Evolutionary conservation across 345 rosid species (phyloP).

Genomic region (Melastoma malabathricum): DNA sequence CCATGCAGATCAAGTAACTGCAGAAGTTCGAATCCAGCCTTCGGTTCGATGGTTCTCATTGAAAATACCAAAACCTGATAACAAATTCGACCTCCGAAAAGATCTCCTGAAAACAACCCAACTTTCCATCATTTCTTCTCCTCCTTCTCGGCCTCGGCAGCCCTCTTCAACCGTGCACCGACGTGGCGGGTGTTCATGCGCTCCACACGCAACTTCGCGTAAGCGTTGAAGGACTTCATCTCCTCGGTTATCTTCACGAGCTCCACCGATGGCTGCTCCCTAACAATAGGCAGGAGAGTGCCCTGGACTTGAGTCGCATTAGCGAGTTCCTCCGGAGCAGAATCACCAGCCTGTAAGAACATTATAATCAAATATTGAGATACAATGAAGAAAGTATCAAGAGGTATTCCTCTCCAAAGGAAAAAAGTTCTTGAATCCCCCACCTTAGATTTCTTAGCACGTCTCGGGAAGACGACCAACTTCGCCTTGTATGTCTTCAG

Average conservation of each 20-base stretch:
- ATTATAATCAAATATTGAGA: background rate
- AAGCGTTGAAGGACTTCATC: conserved; percentile 72
- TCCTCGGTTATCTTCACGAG: conserved; percentile 62
- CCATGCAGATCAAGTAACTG: no score
- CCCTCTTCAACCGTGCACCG: conserved; percentile 65
- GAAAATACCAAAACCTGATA: no score
- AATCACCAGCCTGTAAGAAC: conserved; percentile 64
- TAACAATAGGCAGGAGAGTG: conserved; percentile 42
- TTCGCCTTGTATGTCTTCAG: conserved; percentile 89
- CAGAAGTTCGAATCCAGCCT: no score
- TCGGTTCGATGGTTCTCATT: no score
- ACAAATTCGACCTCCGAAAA: no score
- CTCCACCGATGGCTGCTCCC: conserved; percentile 48
- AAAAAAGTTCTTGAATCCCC: no score
- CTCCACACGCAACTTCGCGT: conserved; percentile 60
- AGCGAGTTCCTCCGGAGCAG: conserved; percentile 64
- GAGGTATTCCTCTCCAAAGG: no score
- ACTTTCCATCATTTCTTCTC: conserved; percentile 79
- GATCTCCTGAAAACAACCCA: no score
- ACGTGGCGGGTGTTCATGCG: conserved; percentile 40
- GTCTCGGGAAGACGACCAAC: conserved; percentile 77
- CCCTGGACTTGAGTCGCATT: conserved; percentile 71
- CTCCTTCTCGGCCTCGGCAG: conserved; percentile 86
- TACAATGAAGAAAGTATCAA: background rate
- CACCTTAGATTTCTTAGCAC: conserved; percentile 54